phyloP scores from a whole-genome alignment of 192 early-diverging fungal species.

The Chytriomyces sp. region DNA sequence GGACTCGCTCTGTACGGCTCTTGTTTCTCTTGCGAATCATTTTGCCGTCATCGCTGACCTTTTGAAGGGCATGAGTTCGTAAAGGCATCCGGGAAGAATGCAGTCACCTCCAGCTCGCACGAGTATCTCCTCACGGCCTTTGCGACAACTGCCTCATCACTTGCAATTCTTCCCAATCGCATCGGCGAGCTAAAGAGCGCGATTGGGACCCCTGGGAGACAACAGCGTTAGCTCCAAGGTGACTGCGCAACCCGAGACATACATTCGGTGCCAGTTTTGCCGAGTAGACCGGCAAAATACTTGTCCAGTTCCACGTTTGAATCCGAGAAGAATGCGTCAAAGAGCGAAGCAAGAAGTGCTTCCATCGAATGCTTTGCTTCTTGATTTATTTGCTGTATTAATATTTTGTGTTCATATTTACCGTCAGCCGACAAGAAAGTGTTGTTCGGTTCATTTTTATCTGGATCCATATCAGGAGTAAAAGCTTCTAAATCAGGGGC shows the following conservation, averaged over 20 bases:
- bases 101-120: neutral
- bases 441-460: too few relatives aligned
- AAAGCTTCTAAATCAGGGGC: too few relatives aligned
- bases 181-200: constrained; percentile 18
- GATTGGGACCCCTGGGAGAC: constrained; percentile 27
- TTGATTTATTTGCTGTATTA: too few relatives aligned
- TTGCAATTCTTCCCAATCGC: constrained; percentile 23
- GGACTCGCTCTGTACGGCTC: neutral
- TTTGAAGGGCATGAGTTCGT: neutral
- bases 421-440: too few relatives aligned
- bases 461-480: too few relatives aligned
- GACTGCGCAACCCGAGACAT: neutral
- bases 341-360: neutral
- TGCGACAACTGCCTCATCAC: constrained; percentile 44
- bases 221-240: neutral
- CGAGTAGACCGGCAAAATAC: neutral
- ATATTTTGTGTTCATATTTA: too few relatives aligned
- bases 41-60: constrained; percentile 36
- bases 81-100: neutral
- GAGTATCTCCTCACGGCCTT: constrained; percentile 24
- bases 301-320: constrained; percentile 15
- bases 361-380: neutral
- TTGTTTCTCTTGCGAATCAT: constrained; percentile 15
- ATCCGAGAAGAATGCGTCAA: constrained; percentile 11
- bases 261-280: neutral